Conservation (phyloP, 345 rosid species). For the Boechera retrofracta region DNA sequence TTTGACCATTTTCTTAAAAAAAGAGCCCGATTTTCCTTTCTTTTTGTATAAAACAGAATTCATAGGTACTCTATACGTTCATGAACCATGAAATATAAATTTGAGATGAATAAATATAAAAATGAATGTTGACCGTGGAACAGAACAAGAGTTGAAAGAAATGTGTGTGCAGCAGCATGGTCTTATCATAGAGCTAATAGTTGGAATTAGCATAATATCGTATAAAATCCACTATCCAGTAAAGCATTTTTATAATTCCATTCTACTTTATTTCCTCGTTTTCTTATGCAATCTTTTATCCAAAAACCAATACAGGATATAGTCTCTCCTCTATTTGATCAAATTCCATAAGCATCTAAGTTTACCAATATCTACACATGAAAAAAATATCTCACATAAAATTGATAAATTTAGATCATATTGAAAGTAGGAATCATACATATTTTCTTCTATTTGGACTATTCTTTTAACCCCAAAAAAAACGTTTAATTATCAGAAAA, state of each 20-base stretch:
- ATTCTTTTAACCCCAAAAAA: background rate
- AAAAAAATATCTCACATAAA: background rate
- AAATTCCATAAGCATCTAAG: background rate
- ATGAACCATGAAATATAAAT: background rate
- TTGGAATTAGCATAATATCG: slow-evolving; percentile 3
- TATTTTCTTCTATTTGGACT: background rate
- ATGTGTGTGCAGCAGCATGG: slow-evolving; percentile 33
- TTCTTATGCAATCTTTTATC: slow-evolving; percentile 12
- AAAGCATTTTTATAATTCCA: slow-evolving; percentile 21
- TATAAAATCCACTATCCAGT: slow-evolving; percentile 14
- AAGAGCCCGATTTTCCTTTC: background rate
- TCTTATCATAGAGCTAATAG: slow-evolving; percentile 36
- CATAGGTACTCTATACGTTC: slow-evolving; percentile 2
- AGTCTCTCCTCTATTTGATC: background rate
- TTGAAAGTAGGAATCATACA: background rate
- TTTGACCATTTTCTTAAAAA: background rate
- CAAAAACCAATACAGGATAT: background rate
- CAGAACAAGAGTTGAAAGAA: slow-evolving; percentile 39
- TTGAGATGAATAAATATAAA: slow-evolving; percentile 12
- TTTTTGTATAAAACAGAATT: background rate
- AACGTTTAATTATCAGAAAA: background rate
- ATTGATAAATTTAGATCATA: background rate
- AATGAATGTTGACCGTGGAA: slow-evolving; percentile 42
- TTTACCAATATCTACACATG: background rate
- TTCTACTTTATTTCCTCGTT: background rate